These are phyloP conservation scores for Boletus barrowsii DNA, from an alignment of 768 basidiomycete genomes.

Conservation along the genomic window DNA sequence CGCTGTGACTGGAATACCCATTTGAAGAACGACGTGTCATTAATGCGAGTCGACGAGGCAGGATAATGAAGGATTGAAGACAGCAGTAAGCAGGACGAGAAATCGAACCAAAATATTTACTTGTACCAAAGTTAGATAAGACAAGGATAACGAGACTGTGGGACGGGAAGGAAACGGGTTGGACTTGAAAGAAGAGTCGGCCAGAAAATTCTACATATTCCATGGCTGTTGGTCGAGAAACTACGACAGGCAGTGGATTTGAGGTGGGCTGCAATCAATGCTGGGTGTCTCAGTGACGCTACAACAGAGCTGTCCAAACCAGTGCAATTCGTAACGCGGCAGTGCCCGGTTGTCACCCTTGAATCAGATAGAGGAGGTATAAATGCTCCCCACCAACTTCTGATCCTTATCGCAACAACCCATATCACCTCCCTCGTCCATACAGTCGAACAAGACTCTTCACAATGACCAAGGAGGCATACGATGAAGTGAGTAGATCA, in stretches of 20 bases:
- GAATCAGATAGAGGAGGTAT: slow-evolving; percentile 1
- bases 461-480: slow-evolving; percentile 18
- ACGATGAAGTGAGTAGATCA: slow-evolving; percentile 16
- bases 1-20: background rate
- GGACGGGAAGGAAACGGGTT: no score
- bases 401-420: slow-evolving; percentile 11
- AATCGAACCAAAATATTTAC: background rate
- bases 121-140: background rate
- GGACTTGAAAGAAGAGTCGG: no score
- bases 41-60: no score
- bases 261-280: no score
- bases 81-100: background rate
- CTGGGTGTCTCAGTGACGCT: no score
- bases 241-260: no score
- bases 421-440: background rate
- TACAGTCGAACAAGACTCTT: background rate
- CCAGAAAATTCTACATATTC: no score
- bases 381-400: slow-evolving; percentile 4
- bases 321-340: slow-evolving; percentile 1
- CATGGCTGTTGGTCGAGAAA: no score
- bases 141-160: background rate
- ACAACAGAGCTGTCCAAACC: slow-evolving; percentile 1
- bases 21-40: background rate
- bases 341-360: background rate
- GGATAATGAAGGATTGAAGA: no score